Conservation (phyloP, 441 rosid species). For the Populus trichocarpa region DNA sequence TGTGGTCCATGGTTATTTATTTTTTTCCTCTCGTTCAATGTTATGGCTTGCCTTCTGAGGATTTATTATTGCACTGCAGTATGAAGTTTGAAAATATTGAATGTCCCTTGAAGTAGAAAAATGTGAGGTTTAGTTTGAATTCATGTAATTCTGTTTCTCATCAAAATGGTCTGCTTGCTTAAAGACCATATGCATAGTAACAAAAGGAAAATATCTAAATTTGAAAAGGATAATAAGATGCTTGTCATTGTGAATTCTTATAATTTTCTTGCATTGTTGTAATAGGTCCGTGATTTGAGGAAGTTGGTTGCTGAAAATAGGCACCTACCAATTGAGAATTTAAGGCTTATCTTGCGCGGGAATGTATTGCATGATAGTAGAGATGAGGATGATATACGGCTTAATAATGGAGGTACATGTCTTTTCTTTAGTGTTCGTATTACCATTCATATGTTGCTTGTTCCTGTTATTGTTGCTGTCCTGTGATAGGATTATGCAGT, state of each 20-base stretch:
- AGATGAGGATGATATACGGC: slow-evolving; percentile 53
- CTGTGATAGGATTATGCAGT: neutral
- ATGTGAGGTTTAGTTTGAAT: neutral
- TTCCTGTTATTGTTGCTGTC: neutral
- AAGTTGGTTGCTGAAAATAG: slow-evolving; percentile 54
- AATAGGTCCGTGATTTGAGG: slow-evolving; percentile 66
- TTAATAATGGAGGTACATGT: slow-evolving; percentile 16
- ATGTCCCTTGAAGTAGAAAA: neutral
- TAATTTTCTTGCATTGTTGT: slow-evolving; percentile 1
- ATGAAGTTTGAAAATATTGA: neutral
- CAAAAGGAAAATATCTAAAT: neutral
- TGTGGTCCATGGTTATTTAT: neutral
- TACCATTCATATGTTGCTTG: neutral
- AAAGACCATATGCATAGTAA: neutral
- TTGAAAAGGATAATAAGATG: neutral
- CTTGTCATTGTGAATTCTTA: neutral
- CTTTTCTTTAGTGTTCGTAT: neutral
- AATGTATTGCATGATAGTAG: slow-evolving; percentile 55
- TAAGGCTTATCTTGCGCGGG: slow-evolving; percentile 74
- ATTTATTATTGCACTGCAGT: neutral
- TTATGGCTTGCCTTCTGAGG: neutral
- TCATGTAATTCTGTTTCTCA: neutral
- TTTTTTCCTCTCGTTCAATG: neutral
- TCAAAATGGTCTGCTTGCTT: neutral
- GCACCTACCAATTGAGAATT: slow-evolving; percentile 44